These are phyloP conservation scores for Beauveria varroae DNA, from an alignment of 2,329 filamentous ascomycete species.

Conservation along the genomic window DNA sequence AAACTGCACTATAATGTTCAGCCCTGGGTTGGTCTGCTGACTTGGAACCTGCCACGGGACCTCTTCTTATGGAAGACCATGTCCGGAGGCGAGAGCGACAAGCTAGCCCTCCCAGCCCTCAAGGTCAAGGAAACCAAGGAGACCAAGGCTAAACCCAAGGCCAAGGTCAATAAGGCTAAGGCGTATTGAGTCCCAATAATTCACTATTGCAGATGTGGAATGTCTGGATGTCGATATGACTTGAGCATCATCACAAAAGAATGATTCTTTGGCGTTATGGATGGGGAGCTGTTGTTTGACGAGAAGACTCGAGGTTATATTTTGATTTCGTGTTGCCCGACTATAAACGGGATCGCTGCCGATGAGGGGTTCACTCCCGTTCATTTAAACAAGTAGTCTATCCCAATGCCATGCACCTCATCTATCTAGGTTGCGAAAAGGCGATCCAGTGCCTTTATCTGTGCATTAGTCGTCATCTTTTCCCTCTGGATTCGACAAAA, in stretches of 20 bases:
- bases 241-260: too few species aligned
- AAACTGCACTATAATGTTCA: conserved; percentile 93
- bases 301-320: too few species aligned
- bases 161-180: conserved; percentile 15
- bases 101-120: conserved; percentile 57
- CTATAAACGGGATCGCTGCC: too few species aligned
- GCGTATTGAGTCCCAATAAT: not conserved
- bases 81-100: conserved; percentile 55
- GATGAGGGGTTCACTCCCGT: not conserved
- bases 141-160: conserved; percentile 15
- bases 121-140: conserved; percentile 45
- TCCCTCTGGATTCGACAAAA: not conserved
- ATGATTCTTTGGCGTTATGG: too few species aligned
- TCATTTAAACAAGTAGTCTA: not conserved
- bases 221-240: not conserved
- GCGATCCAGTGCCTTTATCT: not conserved
- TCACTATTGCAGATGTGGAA: too few species aligned
- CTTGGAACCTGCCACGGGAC: conserved; percentile 62
- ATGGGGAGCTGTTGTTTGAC: too few species aligned
- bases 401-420: not conserved
- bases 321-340: too few species aligned
- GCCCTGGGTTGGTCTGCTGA: conserved; percentile 85
- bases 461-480: conserved; percentile 1
- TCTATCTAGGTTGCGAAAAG: too few species aligned
- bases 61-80: conserved; percentile 58